Percentiles rank a stretch among this genome's conserved stretches.
These are phyloP conservation scores for Cucurbita pepo DNA, from an alignment of 306 rosid genomes.

Conservation along the genomic window DNA sequence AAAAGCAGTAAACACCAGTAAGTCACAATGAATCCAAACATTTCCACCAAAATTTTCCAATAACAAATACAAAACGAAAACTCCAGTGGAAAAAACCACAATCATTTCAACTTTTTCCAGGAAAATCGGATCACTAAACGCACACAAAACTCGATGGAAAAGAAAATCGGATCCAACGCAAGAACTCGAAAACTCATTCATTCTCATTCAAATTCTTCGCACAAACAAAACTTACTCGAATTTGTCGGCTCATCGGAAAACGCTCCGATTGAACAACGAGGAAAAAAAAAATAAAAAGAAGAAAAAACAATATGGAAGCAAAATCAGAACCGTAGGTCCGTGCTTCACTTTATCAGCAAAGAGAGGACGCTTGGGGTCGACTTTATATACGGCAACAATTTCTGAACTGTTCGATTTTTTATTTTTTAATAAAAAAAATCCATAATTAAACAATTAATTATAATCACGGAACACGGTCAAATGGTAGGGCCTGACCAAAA, in stretches of 20 bases:
- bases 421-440: neutral
- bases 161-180: neutral
- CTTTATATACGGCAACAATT: neutral
- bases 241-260: neutral
- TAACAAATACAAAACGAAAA: neutral
- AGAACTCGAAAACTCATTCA: neutral
- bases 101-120: neutral
- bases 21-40: neutral
- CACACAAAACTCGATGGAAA: neutral
- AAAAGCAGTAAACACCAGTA: neutral
- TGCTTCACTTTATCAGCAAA: neutral
- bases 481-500: neutral
- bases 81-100: neutral
- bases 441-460: neutral
- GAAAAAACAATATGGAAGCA: neutral
- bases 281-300: neutral
- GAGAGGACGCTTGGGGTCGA: neutral
- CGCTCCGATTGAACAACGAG: neutral
- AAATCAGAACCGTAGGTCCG: neutral
- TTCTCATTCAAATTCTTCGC: neutral
- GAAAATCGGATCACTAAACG: neutral
- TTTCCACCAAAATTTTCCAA: neutral
- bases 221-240: neutral
- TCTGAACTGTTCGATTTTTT: neutral
- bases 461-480: neutral